A percentile compares a stretch with the other conserved stretches of the same genome.
phyloP scores from a whole-genome alignment of 495 filamentous ascomycete genomes.

The Amniculicola lignicola region DNA sequence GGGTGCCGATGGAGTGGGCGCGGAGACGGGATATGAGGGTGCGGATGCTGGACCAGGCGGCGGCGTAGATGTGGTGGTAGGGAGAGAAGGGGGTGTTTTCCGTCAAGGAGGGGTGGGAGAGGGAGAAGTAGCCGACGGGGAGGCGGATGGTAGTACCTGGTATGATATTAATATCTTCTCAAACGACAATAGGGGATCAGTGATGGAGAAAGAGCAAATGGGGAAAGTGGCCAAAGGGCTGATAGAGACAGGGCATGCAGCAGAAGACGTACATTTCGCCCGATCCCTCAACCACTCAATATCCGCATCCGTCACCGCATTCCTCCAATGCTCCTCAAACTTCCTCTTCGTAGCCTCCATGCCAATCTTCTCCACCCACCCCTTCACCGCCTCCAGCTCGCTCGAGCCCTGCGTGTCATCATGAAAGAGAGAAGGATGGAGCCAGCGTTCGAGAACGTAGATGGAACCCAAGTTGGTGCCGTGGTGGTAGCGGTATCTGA shows the following conservation, averaged over 20 bases:
- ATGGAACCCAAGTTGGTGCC: slow-evolving; percentile 56
- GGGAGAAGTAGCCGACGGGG: slow-evolving; percentile 55
- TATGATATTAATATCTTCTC: too few species aligned
- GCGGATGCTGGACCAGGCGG: slow-evolving; percentile 50
- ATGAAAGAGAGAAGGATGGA: slow-evolving; percentile 46
- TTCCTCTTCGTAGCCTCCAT: slow-evolving; percentile 46
- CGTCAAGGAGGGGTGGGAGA: slow-evolving; percentile 49
- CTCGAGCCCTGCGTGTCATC: slow-evolving; percentile 36
- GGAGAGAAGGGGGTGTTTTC: slow-evolving; percentile 49
- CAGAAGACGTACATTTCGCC: slow-evolving; percentile 40
- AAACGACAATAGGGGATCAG: too few species aligned
- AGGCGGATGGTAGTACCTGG: slow-evolving; percentile 52
- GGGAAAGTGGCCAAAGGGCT: background rate
- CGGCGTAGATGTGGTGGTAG: slow-evolving; percentile 45
- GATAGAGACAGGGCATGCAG: background rate
- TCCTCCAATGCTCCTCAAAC: slow-evolving; percentile 52
- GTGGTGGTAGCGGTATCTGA: slow-evolving; percentile 56
- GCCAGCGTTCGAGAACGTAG: slow-evolving; percentile 57
- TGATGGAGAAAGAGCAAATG: too few species aligned
- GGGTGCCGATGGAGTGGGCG: slow-evolving; percentile 48
- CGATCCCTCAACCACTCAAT: slow-evolving; percentile 47
- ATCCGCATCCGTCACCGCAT: slow-evolving; percentile 47
- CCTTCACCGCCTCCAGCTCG: slow-evolving; percentile 50
- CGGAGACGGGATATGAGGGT: slow-evolving; percentile 44
- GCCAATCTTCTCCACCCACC: slow-evolving; percentile 44